phyloP scores from a whole-genome alignment of 1,139 yeast genomes.

The Suhomyces bribrorum region DNA sequence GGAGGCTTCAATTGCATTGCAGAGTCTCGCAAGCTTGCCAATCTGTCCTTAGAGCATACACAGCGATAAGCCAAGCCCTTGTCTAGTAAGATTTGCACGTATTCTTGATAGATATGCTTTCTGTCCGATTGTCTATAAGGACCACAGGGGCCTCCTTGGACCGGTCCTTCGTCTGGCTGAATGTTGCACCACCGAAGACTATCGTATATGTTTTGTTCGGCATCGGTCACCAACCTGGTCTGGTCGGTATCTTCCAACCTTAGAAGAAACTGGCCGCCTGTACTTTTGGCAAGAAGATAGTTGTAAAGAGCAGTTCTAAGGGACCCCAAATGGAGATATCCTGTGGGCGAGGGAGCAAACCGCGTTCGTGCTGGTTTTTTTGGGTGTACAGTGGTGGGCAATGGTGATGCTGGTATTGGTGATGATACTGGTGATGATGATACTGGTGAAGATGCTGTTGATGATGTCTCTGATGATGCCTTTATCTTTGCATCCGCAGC shows the following conservation, averaged over 20 bases:
- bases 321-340: constrained; percentile 88
- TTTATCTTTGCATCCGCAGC: constrained; percentile 4
- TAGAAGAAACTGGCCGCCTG: constrained; percentile 77
- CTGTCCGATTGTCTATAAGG: constrained; percentile 89
- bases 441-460: not conserved
- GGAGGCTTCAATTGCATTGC: constrained; percentile 82
- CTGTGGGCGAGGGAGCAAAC: constrained; percentile 99
- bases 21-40: constrained; percentile 63
- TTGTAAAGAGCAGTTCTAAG: constrained; percentile 91
- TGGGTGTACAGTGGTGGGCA: constrained; percentile 37
- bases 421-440: not conserved
- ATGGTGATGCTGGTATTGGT: not conserved
- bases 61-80: constrained; percentile 82
- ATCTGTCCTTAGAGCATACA: constrained; percentile 79
- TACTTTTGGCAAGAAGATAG: constrained; percentile 73
- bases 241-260: constrained; percentile 93
- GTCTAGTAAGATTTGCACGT: constrained; percentile 57
- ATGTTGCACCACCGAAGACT: constrained; percentile 79
- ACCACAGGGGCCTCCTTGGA: constrained; percentile 61
- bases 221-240: constrained; percentile 72
- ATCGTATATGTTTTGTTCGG: constrained; percentile 78
- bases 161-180: constrained; percentile 80
- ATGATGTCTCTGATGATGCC: constrained; percentile 13
- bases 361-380: constrained; percentile 74
- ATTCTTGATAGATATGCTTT: constrained; percentile 57